Percentiles rank a stretch among this genome's conserved stretches.
Evolutionary conservation across 2,329 filamentous ascomycete species (phyloP).

Genomic region (Kalaharituber pfeilii): DNA sequence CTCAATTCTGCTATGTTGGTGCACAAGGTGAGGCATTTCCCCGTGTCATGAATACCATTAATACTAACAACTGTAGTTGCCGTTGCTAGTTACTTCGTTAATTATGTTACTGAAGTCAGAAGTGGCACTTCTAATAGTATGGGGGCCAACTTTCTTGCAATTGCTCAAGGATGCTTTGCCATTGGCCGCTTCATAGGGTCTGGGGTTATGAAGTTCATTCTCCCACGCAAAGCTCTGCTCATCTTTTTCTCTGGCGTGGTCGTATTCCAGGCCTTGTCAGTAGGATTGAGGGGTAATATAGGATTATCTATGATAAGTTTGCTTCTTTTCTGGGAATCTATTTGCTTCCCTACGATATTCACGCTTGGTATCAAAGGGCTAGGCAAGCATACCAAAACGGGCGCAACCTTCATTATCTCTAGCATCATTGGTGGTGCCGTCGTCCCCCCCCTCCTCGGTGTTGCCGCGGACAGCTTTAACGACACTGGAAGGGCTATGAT

Average conservation of each 20-base stretch:
- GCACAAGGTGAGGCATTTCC: constrained; percentile 34
- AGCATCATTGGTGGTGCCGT: constrained; percentile 50
- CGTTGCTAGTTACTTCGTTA: constrained; percentile 38
- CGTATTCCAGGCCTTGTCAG: constrained; percentile 38
- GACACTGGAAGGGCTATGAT: constrained; percentile 35
- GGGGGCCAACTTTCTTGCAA: constrained; percentile 38
- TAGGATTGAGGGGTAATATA: constrained; percentile 35
- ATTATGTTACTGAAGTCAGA: constrained; percentile 32
- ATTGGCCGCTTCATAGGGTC: constrained; percentile 41
- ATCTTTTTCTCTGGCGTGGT: constrained; percentile 37
- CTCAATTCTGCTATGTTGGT: constrained; percentile 48
- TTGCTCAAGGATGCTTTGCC: constrained; percentile 43
- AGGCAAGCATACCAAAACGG: constrained; percentile 39
- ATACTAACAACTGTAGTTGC: constrained; percentile 11
- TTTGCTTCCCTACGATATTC: constrained; percentile 44
- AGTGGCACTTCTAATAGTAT: constrained; percentile 25
- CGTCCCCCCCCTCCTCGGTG: constrained; percentile 54
- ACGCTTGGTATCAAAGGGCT: constrained; percentile 41
- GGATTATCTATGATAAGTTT: constrained; percentile 40
- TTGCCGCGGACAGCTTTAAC: constrained; percentile 46
- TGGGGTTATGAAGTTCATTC: constrained; percentile 39
- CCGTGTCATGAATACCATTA: constrained; percentile 29
- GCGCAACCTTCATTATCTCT: constrained; percentile 37
- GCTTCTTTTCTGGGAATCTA: constrained; percentile 40
- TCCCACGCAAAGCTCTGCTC: constrained; percentile 39